Conservation (phyloP, 495 filamentous ascomycete genomes). For the Tirmania nivea region DNA sequence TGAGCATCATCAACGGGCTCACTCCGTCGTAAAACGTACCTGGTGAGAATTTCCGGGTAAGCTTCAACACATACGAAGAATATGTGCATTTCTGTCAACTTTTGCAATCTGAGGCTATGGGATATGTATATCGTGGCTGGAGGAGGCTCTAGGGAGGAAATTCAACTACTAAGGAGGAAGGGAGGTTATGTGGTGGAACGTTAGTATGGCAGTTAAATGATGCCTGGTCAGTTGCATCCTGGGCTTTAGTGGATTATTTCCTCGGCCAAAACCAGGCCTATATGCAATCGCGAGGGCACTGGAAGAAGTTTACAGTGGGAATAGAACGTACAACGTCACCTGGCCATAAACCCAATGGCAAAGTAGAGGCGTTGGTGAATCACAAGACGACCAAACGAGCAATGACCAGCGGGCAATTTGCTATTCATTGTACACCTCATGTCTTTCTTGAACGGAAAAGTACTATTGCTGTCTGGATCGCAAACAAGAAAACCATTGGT, state of each 20-base stretch:
- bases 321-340: too few species aligned
- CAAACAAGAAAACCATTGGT: not conserved
- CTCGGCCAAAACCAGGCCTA: not conserved
- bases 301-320: too few species aligned
- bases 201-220: conserved; percentile 90
- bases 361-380: conserved; percentile 9
- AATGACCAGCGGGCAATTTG: not conserved
- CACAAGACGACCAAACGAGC: conserved; percentile 9
- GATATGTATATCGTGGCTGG: conserved; percentile 44
- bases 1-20: conserved; percentile 51
- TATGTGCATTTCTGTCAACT: conserved; percentile 38
- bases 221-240: conserved; percentile 46
- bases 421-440: conserved; percentile 8
- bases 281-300: not conserved
- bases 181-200: conserved; percentile 44
- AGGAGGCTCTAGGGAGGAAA: conserved; percentile 35
- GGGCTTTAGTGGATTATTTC: not conserved
- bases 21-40: conserved; percentile 44
- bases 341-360: conserved; percentile 11
- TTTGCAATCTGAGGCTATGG: conserved; percentile 45
- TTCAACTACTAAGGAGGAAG: conserved; percentile 29
- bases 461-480: conserved; percentile 5
- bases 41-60: conserved; percentile 35
- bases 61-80: too few species aligned
- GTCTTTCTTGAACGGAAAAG: conserved; percentile 9